Base-by-base conservation (phyloP, 176 grass and related monocot species). In the Oryza brachyantha region DNA sequence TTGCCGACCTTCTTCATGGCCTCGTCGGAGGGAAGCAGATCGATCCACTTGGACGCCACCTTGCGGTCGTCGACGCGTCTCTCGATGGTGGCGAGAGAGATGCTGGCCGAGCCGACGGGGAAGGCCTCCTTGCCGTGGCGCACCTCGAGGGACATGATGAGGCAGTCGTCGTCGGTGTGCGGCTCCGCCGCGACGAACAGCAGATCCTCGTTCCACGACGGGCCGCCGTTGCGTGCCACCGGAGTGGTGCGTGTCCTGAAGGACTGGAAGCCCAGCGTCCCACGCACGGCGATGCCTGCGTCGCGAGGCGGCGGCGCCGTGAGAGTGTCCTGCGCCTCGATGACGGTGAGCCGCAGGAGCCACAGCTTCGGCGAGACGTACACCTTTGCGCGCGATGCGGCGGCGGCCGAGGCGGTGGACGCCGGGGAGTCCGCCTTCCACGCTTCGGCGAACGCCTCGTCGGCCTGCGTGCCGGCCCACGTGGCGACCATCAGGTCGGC, bases 301-400 rank as follows among this genome's bases (percentile, higher is more conserved):
- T 97, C 86, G n/a, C 89, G 86, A 5, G 79, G 85, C 22, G 85
- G 83, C 60, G 77, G 77, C 21, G 80, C 55, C 12, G 87, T 83
- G 12, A 97, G 45, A 26, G 91, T 84, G 77, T 98, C 95, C 71
- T 94, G 92, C 50, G 85, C 92, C 89, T 94, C 95, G 74, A 98
- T 98, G 40, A 94, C 80, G 3, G 80, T 94, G 38, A 92, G 81
- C 3, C 91, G 84, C 7, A 98, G 85, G 52, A 92, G 89, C 89
- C 95, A 98, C 54, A 98, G 89, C 80, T 90, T 98, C 0, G 95
- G 95, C 0, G 95, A 94, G 37, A 85, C 66, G 85, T 98, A 98
- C 10, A 94, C 91, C 80, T 98, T 98, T 43, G 95, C 52, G 34
- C 79, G 85, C 40, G 91, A 90, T 4, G 81, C n/a, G 11, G 76